These are phyloP conservation scores for Isatis lusitanica DNA, from an alignment of 441 rosid species.

Conservation along the genomic window DNA sequence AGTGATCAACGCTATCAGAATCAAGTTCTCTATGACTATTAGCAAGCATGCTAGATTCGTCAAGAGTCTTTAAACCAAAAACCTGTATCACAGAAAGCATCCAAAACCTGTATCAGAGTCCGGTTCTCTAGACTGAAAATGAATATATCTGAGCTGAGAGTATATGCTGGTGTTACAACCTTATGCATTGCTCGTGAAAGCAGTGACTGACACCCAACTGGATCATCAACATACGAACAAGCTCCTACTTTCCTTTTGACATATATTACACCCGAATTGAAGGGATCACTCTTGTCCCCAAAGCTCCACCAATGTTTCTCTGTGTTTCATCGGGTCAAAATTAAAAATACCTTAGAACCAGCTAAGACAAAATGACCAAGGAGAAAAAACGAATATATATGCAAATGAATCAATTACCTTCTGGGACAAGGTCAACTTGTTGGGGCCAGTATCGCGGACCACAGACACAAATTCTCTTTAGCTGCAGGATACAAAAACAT, in stretches of 20 bases:
- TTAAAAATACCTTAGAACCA: slow-evolving; percentile 15
- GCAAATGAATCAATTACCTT: slow-evolving; percentile 54
- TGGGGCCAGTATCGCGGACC: slow-evolving; percentile 99
- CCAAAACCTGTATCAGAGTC: slow-evolving; percentile 4
- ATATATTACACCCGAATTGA: slow-evolving; percentile 84
- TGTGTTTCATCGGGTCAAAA: slow-evolving; percentile 42
- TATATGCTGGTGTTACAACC: slow-evolving; percentile 43
- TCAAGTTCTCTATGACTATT: slow-evolving; percentile 46
- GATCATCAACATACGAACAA: slow-evolving; percentile 97
- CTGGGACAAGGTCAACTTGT: slow-evolving; percentile 79
- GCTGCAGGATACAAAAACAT: slow-evolving; percentile 51
- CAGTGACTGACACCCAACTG: slow-evolving; percentile 89
- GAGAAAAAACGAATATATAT: slow-evolving; percentile 27
- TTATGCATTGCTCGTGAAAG: slow-evolving; percentile 98
- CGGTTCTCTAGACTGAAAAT: slow-evolving; percentile 12
- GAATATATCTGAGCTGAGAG: slow-evolving; percentile 10
- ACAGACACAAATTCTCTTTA: slow-evolving; percentile 79
- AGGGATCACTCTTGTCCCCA: slow-evolving; percentile 75
- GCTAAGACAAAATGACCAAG: slow-evolving; percentile 9
- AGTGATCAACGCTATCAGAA: slow-evolving; percentile 76
- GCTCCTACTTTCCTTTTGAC: slow-evolving; percentile 97
- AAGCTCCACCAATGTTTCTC: slow-evolving; percentile 92
- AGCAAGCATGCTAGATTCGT: slow-evolving; percentile 39
- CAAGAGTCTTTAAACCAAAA: slow-evolving; percentile 45
- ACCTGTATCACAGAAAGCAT: slow-evolving; percentile 48